Evolutionary conservation across 192 early-diverging fungal genomes (phyloP), one percentile per base, ranked within the genome.

Genomic region (Coemansia sp.): DNA sequence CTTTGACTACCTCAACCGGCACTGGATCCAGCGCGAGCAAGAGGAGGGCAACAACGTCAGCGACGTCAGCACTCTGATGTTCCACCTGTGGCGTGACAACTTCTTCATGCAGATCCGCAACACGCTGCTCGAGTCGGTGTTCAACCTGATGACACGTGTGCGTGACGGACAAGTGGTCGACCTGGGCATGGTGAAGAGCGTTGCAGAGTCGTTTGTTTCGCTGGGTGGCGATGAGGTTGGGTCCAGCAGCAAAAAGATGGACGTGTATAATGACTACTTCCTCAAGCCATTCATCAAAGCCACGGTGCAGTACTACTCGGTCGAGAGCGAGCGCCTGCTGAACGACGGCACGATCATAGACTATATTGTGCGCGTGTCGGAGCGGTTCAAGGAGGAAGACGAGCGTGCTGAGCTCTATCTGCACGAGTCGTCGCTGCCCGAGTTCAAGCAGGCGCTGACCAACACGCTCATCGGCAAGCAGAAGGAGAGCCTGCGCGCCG

Each of bases 11-110:
- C 87, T 99, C 58, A 99, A 99, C 81, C 90, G 96, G 40, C 93
- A 96, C 78, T 99, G 97, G 97, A 93, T 98, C 49, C 95, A 94
- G 81, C 87, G 97, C 72, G 94, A 97, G 84, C 92, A 95, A 62
- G 95, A 97, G 43, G 97, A 99, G 69, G 93, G 94, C 33, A 93
- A 92, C 84, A 89, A 87, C 49, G 87, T 86, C 69, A 90, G 96
- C 29, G 95, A 98, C 65, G 91, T 99, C 43, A 94, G 96, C 80
- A 98, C 94, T 65, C 91, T 99, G 80, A 87, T 87, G 86, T 66
- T 83, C 36, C 70, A 74, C 34, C 70, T 78, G 62, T 98, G 96
- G 97, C 89, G 91, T 64, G 92, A 94, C 61, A 86, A 92, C 50
- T 85, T 85, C 62, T 84, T 84, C 40, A 84, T 79, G 77, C 53